Conservation (phyloP, 306 rosid species). For the Pyrus bretschneideri region DNA sequence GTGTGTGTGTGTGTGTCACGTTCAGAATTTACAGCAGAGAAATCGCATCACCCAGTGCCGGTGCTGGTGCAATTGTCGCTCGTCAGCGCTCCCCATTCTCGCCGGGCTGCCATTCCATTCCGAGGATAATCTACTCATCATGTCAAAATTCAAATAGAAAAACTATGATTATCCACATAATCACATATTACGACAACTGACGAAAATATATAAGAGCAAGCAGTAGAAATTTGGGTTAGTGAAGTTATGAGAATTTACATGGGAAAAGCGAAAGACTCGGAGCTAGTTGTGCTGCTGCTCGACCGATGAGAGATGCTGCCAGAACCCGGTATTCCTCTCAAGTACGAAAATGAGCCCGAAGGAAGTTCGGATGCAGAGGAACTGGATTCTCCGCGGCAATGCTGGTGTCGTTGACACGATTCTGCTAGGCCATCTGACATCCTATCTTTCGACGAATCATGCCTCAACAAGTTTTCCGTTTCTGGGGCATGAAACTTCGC, state of each 20-base stretch:
- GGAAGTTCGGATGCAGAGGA: constrained; percentile 6
- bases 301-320: constrained; percentile 39
- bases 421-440: constrained; percentile 16
- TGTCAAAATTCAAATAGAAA: not conserved
- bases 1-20: not conserved
- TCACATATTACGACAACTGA: not conserved
- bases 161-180: constrained; percentile 1
- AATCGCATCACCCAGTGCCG: constrained; percentile 27
- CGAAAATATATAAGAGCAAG: not conserved
- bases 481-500: constrained; percentile 16
- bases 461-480: constrained; percentile 9
- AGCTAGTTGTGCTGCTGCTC: constrained; percentile 60
- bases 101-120: constrained; percentile 89
- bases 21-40: constrained; percentile 44
- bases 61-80: constrained; percentile 14
- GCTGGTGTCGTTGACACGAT: constrained; percentile 13
- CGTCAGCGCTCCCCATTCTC: constrained; percentile 56
- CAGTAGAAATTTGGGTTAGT: not conserved
- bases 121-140: constrained; percentile 39
- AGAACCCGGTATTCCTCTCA: constrained; percentile 13
- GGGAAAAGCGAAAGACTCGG: constrained; percentile 73
- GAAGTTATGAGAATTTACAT: constrained; percentile 31
- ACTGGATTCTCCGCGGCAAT: constrained; percentile 18
- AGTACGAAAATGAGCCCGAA: constrained; percentile 2
- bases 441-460: not conserved